Evolutionary conservation across 768 basidiomycete species (phyloP).

Genomic region (Dacryopinax primogenitus): DNA sequence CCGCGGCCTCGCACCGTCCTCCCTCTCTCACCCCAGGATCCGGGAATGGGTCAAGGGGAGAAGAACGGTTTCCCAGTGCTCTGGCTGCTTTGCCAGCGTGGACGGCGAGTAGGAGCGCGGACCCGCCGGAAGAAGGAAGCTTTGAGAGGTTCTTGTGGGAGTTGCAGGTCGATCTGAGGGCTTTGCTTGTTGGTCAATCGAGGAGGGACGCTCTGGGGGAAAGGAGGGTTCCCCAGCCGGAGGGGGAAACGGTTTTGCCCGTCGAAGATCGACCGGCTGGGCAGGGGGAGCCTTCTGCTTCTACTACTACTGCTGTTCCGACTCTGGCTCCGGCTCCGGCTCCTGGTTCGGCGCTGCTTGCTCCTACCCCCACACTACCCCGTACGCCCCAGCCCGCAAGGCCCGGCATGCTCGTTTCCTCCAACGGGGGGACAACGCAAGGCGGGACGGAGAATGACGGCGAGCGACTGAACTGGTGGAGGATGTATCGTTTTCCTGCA

Average conservation of each 20-base stretch:
- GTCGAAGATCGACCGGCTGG: no score
- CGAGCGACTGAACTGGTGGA: constrained; percentile 64
- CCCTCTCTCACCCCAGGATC: not conserved
- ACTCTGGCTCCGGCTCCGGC: no score
- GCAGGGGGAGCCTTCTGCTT: not conserved
- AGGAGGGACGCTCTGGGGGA: not conserved
- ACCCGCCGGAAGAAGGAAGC: constrained; percentile 8
- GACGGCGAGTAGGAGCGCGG: not conserved
- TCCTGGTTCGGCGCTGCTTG: not conserved
- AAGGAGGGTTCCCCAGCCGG: not conserved
- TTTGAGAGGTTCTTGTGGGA: constrained; percentile 75
- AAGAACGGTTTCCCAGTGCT: not conserved
- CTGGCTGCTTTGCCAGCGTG: not conserved
- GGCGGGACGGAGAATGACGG: constrained; percentile 23
- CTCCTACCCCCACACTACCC: not conserved
- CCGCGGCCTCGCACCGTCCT: not conserved
- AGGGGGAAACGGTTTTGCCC: no score
- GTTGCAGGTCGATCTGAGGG: constrained; percentile 57
- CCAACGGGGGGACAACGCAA: not conserved
- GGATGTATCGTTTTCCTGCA: constrained; percentile 67
- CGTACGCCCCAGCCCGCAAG: no score
- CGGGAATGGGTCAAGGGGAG: not conserved
- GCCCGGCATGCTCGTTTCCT: not conserved
- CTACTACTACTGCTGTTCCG: not conserved
- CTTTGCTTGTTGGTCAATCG: constrained; percentile 37